phyloP scores from a whole-genome alignment of 1,284 basidiomycete genomes.

The Vanrija sp. region DNA sequence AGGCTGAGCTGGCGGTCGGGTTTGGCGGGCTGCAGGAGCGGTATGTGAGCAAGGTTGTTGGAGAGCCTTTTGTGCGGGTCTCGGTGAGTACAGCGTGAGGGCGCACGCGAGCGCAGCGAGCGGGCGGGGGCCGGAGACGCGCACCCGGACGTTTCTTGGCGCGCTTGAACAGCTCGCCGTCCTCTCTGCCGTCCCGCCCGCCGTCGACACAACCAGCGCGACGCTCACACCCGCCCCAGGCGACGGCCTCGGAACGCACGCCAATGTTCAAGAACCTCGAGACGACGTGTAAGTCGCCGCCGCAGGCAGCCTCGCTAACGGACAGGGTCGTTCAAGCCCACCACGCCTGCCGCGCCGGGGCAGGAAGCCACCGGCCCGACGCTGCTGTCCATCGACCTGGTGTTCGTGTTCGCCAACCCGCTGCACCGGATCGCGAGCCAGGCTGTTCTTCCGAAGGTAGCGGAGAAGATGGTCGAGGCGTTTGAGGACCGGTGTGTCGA shows the following conservation, averaged over 20 bases:
- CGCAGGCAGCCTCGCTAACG: too few relatives aligned
- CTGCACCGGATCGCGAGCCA: conserved; percentile 76
- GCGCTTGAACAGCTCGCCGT: background rate
- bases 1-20: conserved; percentile 83
- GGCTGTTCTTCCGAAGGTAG: conserved; percentile 80
- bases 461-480: conserved; percentile 82
- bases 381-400: conserved; percentile 72
- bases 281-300: conserved; percentile 57
- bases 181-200: background rate
- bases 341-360: background rate
- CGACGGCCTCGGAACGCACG: conserved; percentile 68
- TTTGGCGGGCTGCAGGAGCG: conserved; percentile 83
- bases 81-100: conserved; percentile 56
- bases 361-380: conserved; percentile 53
- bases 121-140: background rate
- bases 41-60: conserved; percentile 81
- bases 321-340: conserved; percentile 18
- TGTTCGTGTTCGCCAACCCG: conserved; percentile 82
- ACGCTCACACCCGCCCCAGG: conserved; percentile 52
- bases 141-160: too few relatives aligned
- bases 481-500: conserved; percentile 77
- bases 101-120: background rate
- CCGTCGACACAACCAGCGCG: background rate
- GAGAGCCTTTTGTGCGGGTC: conserved; percentile 69
- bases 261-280: conserved; percentile 79